Percentiles rank a stretch among this genome's conserved stretches.
phyloP scores from a whole-genome alignment of 1,284 basidiomycete genomes.

The Cryptococcus sp. region DNA sequence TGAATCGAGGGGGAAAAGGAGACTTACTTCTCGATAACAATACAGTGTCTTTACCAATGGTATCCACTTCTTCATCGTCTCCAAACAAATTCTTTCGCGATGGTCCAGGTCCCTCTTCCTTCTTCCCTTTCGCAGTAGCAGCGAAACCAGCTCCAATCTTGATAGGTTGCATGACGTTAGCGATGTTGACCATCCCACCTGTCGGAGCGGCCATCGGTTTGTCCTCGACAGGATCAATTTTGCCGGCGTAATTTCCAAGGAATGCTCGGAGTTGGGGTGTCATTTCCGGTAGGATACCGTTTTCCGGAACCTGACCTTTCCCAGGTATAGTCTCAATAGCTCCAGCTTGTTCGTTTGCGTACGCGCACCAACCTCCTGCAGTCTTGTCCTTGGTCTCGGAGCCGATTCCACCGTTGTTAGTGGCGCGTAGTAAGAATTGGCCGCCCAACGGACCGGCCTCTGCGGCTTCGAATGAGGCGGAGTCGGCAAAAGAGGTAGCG shows the following conservation, averaged over 20 bases:
- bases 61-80: conserved; percentile 59
- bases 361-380: conserved; percentile 51
- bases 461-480: conserved; percentile 73
- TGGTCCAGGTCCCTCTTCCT: conserved; percentile 28
- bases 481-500: conserved; percentile 81
- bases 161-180: conserved; percentile 31
- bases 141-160: conserved; percentile 25
- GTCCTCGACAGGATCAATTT: background rate
- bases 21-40: conserved; percentile 45
- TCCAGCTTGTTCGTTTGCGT: conserved; percentile 39
- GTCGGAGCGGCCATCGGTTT: background rate
- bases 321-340: conserved; percentile 26
- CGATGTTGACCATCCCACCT: conserved; percentile 6
- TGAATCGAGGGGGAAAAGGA: background rate
- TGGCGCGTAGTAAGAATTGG: conserved; percentile 27
- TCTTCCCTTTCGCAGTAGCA: conserved; percentile 25
- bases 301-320: conserved; percentile 16
- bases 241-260: conserved; percentile 34
- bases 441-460: conserved; percentile 52
- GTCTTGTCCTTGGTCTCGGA: conserved; percentile 52
- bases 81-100: conserved; percentile 50
- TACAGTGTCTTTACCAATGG: conserved; percentile 49
- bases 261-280: conserved; percentile 21
- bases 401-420: conserved; percentile 38
- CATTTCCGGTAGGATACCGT: conserved; percentile 13